phyloP scores from a whole-genome alignment of 2,329 filamentous ascomycete genomes.

The Arthrobotrys sinensis region DNA sequence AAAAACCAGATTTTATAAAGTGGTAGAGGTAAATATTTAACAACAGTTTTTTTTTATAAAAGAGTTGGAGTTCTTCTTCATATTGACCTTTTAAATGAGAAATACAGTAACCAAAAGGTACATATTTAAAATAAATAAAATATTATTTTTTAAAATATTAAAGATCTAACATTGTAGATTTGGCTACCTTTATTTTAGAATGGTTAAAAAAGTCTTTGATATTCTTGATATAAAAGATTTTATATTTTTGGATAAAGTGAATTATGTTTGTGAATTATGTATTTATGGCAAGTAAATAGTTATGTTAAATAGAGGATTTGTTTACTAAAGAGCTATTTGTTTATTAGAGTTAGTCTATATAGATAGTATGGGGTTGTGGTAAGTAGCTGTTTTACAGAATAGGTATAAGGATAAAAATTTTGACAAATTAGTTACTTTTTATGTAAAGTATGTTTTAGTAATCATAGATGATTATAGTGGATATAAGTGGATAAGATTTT shows the following conservation, averaged over 20 bases:
- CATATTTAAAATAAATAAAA: not conserved
- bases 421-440: too few relatives aligned
- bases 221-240: not conserved
- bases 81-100: not conserved
- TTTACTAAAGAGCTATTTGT: not conserved
- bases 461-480: too few relatives aligned
- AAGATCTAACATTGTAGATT: not conserved
- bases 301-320: not conserved
- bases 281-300: not conserved
- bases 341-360: too few relatives aligned
- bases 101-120: not conserved
- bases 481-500: not conserved
- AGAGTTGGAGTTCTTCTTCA: not conserved
- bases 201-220: not conserved
- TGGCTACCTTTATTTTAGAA: not conserved
- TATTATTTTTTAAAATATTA: not conserved
- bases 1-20: too few relatives aligned
- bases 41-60: not conserved
- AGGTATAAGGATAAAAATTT: too few relatives aligned
- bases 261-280: not conserved
- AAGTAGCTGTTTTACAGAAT: not conserved
- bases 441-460: too few relatives aligned
- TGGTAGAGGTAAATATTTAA: too few relatives aligned
- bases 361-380: constrained; percentile 7
- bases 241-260: not conserved